A percentile compares a stretch with the other conserved stretches of the same genome.
Evolutionary conservation across 2,329 filamentous ascomycete species (phyloP).

Genomic region (Aspergillus uvarum): DNA sequence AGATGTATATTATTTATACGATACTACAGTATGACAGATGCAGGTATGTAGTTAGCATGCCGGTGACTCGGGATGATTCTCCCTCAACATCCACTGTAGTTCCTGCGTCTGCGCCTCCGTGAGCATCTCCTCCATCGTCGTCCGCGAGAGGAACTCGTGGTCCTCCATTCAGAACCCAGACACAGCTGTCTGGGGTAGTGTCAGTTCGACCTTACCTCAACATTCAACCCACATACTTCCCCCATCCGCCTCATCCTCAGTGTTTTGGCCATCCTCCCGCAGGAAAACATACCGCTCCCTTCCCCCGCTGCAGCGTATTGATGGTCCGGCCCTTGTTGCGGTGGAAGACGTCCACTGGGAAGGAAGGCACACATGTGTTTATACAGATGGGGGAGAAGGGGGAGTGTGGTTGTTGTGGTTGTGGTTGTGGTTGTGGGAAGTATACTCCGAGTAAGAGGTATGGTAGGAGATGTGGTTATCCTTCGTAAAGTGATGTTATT

Average conservation of each 20-base stretch:
- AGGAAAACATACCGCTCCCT: constrained; percentile 64
- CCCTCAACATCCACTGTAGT: constrained; percentile 40
- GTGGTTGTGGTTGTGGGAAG: constrained; percentile 14
- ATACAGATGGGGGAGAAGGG: too few relatives aligned
- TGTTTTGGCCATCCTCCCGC: constrained; percentile 47
- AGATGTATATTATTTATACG: too few relatives aligned
- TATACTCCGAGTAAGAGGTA: too few relatives aligned
- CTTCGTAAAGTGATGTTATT: too few relatives aligned
- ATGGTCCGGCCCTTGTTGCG: constrained; percentile 62
- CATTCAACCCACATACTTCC: too few relatives aligned
- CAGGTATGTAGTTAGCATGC: neutral
- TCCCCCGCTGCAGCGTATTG: constrained; percentile 64
- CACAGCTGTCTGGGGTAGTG: constrained; percentile 53
- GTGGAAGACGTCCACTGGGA: constrained; percentile 60
- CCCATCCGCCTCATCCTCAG: too few relatives aligned
- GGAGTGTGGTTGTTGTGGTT: constrained; percentile 46
- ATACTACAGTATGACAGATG: constrained; percentile 4
- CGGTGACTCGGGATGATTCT: neutral
- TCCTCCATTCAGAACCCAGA: constrained; percentile 68
- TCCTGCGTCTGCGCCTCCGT: constrained; percentile 51
- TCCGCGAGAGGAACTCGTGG: constrained; percentile 62
- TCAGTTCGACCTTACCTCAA: constrained; percentile 30
- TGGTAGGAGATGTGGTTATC: too few relatives aligned
- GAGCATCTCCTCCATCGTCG: constrained; percentile 54
- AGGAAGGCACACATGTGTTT: too few relatives aligned